A percentile compares a stretch with the other conserved stretches of the same genome.
phyloP scores from a whole-genome alignment of 2,329 filamentous ascomycete species.

The Botrytis fragariae region DNA sequence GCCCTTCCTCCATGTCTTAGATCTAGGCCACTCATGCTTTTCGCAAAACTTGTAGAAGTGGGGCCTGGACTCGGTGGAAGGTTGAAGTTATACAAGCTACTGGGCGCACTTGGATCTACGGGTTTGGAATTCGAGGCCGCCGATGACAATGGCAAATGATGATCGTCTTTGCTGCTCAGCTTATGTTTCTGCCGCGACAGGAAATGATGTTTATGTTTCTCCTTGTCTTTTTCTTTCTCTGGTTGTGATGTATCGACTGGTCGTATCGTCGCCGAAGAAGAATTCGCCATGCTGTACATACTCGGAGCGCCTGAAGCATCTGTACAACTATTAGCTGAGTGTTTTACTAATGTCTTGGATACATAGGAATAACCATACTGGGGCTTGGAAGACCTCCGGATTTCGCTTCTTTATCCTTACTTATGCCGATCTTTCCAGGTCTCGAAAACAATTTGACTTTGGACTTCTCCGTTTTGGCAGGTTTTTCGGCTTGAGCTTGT shows the following conservation, averaged over 20 bases:
- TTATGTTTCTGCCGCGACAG: slow-evolving; percentile 78
- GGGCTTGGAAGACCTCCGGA: slow-evolving; percentile 70
- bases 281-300: slow-evolving; percentile 73
- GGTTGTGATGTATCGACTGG: slow-evolving; percentile 50
- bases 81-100: slow-evolving; percentile 76
- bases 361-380: slow-evolving; percentile 63
- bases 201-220: slow-evolving; percentile 79
- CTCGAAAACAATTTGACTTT: slow-evolving; percentile 82
- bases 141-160: slow-evolving; percentile 69
- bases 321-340: slow-evolving; percentile 1
- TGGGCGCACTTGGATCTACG: slow-evolving; percentile 71
- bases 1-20: slow-evolving; percentile 74
- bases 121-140: slow-evolving; percentile 74
- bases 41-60: slow-evolving; percentile 66
- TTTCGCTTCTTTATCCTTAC: slow-evolving; percentile 62
- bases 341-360: slow-evolving; percentile 56
- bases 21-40: slow-evolving; percentile 78
- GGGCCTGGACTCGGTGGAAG: slow-evolving; percentile 69
- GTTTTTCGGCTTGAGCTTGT: slow-evolving; percentile 52
- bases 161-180: slow-evolving; percentile 69
- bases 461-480: slow-evolving; percentile 62
- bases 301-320: slow-evolving; percentile 51
- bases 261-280: slow-evolving; percentile 73
- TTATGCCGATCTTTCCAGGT: slow-evolving; percentile 69
- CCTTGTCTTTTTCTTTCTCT: slow-evolving; percentile 56